These are phyloP conservation scores for Leishmania braziliensis DNA, from an alignment of 208 protist genomes.

Conservation along the genomic window DNA sequence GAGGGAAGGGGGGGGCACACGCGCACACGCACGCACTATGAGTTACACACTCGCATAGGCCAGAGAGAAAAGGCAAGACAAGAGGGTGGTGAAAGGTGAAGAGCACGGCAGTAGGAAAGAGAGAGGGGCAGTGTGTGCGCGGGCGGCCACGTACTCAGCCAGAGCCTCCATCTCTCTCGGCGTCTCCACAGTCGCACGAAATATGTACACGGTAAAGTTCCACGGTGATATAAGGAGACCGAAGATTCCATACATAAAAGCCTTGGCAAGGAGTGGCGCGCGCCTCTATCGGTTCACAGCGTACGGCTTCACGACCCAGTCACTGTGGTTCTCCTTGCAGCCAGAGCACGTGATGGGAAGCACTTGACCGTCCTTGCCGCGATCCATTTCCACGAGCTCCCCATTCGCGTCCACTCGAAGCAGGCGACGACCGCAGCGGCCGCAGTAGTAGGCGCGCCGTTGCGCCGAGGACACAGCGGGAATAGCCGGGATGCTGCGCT, in stretches of 20 bases:
- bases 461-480: constrained; percentile 2
- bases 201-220: neutral
- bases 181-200: neutral
- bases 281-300: constrained; percentile 11
- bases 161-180: neutral
- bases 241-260: neutral
- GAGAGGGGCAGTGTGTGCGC: no score
- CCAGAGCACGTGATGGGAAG: constrained; percentile 82
- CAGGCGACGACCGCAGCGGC: constrained; percentile 63
- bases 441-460: constrained; percentile 75
- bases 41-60: no score
- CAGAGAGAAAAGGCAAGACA: neutral
- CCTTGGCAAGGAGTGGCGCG: neutral
- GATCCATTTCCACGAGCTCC: constrained; percentile 79
- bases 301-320: constrained; percentile 72
- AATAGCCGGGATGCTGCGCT: neutral
- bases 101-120: neutral
- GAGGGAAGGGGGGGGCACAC: neutral
- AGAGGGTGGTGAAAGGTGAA: neutral
- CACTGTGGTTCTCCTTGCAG: constrained; percentile 68
- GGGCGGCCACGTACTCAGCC: neutral
- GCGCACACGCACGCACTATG: neutral
- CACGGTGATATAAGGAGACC: neutral
- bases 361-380: constrained; percentile 56
- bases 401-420: constrained; percentile 77